Percentiles rank a stretch among this genome's conserved stretches.
Conservation (phyloP, 768 basidiomycete species). For the Nidula microcarpa region DNA sequence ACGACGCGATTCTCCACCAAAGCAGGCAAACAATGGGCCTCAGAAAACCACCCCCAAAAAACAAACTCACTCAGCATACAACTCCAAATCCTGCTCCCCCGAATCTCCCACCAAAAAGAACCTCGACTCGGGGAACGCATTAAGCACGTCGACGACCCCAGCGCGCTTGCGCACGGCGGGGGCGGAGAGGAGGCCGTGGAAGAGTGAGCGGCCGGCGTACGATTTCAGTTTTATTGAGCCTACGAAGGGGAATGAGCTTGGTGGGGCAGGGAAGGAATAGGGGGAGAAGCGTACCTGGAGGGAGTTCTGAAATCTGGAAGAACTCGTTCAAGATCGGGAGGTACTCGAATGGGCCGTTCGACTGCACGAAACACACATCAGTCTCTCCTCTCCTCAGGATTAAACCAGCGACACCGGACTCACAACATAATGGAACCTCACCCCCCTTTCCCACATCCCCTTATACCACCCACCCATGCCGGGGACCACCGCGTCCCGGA, state of each 20-base stretch:
- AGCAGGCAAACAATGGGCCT: neutral
- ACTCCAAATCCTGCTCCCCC: conserved; percentile 93
- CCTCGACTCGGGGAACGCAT: conserved; percentile 65
- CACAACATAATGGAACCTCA: conserved; percentile 87
- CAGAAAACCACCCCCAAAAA: neutral
- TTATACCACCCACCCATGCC: conserved; percentile 83
- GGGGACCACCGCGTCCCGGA: conserved; percentile 74
- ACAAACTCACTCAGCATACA: conserved; percentile 65
- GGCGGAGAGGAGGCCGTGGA: conserved; percentile 79
- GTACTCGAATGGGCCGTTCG: conserved; percentile 86
- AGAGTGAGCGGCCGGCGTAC: conserved; percentile 79
- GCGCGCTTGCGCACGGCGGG: conserved; percentile 81
- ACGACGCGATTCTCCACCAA: too few species aligned
- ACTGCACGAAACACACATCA: conserved; percentile 36
- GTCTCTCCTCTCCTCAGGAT: neutral
- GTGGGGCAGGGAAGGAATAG: neutral
- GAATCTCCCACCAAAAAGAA: conserved; percentile 91
- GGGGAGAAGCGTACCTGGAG: conserved; percentile 41
- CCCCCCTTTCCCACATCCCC: conserved; percentile 65
- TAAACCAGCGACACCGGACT: conserved; percentile 22
- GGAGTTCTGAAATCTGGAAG: conserved; percentile 64
- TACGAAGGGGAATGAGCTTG: conserved; percentile 10
- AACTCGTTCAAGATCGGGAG: conserved; percentile 78
- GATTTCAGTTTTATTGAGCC: conserved; percentile 82
- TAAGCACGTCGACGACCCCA: conserved; percentile 74